A percentile compares a stretch with the other conserved stretches of the same genome.
These are phyloP conservation scores for Aspergillus piperis DNA, from an alignment of 2,329 filamentous ascomycete genomes.

Conservation along the genomic window DNA sequence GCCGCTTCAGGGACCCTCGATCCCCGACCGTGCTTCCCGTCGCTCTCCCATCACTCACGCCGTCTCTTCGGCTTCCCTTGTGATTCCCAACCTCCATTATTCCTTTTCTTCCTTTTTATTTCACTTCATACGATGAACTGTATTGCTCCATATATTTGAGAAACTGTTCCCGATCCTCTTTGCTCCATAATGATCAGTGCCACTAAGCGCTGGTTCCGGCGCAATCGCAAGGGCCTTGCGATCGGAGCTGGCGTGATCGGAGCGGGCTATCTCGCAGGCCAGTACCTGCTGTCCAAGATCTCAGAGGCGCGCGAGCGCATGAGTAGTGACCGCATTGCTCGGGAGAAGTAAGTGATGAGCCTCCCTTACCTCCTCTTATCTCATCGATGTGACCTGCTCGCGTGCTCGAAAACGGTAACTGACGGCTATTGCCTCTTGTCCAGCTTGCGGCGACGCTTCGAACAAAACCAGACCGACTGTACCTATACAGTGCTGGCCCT, in stretches of 20 bases:
- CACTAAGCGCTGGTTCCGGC: slow-evolving; percentile 85
- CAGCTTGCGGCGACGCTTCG: slow-evolving; percentile 90
- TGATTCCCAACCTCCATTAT: neutral
- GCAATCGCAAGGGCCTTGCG: slow-evolving; percentile 86
- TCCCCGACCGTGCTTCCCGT: slow-evolving; percentile 12
- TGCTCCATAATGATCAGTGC: slow-evolving; percentile 62
- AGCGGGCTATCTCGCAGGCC: slow-evolving; percentile 85
- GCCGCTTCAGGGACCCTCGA: slow-evolving; percentile 23
- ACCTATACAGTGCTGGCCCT: slow-evolving; percentile 97
- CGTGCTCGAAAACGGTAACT: slow-evolving; percentile 15
- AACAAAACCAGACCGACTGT: slow-evolving; percentile 98
- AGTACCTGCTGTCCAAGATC: slow-evolving; percentile 90
- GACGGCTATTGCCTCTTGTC: slow-evolving; percentile 8
- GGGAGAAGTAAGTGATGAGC: slow-evolving; percentile 75
- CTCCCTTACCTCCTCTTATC: neutral
- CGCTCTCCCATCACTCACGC: slow-evolving; percentile 4
- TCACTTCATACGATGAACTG: slow-evolving; percentile 20
- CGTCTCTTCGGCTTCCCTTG: neutral
- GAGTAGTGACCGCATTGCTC: slow-evolving; percentile 91
- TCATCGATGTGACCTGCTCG: slow-evolving; percentile 10
- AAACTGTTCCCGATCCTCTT: slow-evolving; percentile 9
- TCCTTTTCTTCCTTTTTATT: neutral
- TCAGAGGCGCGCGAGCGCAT: slow-evolving; percentile 93
- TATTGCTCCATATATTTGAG: slow-evolving; percentile 4
- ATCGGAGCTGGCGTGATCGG: slow-evolving; percentile 85